A percentile compares a stretch with the other conserved stretches of the same genome.
These are phyloP conservation scores for Dittrichia graveolens DNA, from an alignment of 129 eudicot genomes.

Conservation along the genomic window DNA sequence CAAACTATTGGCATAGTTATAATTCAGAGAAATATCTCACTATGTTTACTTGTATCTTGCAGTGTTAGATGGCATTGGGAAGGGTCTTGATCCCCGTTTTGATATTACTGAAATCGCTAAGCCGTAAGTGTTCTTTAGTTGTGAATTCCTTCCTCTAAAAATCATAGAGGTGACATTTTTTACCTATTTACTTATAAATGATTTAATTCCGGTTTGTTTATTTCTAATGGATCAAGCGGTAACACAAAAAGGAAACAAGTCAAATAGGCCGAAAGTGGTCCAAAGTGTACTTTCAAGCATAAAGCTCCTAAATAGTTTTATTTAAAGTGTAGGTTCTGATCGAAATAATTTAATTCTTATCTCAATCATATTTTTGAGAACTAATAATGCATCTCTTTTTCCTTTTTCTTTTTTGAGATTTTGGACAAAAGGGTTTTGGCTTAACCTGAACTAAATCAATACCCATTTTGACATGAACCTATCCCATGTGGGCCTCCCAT, in stretches of 20 bases:
- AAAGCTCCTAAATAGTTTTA: background rate
- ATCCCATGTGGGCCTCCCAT: background rate
- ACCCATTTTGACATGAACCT: background rate
- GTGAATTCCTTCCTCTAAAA: background rate
- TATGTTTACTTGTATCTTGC: slow-evolving; percentile 26
- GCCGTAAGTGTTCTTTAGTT: slow-evolving; percentile 70
- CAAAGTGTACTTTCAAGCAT: background rate
- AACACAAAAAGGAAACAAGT: slow-evolving; percentile 10
- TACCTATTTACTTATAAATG: background rate
- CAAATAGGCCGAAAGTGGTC: background rate
- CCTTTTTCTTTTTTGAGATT: background rate
- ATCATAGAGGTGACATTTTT: background rate
- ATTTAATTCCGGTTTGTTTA: background rate
- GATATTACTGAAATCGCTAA: slow-evolving; percentile 98
- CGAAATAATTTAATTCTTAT: background rate
- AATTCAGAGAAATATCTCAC: slow-evolving; percentile 12
- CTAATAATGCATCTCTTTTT: too few relatives aligned
- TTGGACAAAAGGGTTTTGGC: background rate
- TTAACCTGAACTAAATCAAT: background rate
- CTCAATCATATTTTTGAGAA: too few relatives aligned
- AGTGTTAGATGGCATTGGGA: slow-evolving; percentile 99
- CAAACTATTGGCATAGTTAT: background rate
- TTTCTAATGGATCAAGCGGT: background rate
- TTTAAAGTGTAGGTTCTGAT: background rate
- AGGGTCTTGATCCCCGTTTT: slow-evolving; percentile 98